Percentiles rank a stretch among this genome's conserved stretches.
Evolutionary conservation across 768 basidiomycete genomes (phyloP).

Genomic region (Cyathus striatus): DNA sequence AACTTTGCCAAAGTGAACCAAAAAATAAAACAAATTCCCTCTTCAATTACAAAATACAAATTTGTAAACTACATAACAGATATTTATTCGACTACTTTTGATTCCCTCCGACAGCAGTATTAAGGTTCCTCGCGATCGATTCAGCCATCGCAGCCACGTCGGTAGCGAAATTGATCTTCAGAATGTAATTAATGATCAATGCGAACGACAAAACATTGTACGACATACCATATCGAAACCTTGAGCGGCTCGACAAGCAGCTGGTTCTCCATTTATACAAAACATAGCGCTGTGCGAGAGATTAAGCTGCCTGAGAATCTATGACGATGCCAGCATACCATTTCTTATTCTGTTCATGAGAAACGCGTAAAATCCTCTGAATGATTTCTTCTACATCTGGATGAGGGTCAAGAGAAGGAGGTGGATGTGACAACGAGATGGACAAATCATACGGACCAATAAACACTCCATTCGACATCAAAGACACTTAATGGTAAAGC

Average conservation of each 20-base stretch:
- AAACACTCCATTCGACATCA: too few relatives aligned
- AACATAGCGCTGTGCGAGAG: conserved; percentile 34
- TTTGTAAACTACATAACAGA: not conserved
- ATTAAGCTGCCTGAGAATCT: not conserved
- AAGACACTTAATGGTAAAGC: too few relatives aligned
- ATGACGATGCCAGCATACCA: conserved; percentile 39
- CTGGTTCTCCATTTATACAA: conserved; percentile 40
- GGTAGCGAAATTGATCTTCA: not conserved
- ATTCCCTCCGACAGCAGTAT: not conserved
- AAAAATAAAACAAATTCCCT: not conserved
- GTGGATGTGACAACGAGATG: conserved; percentile 50
- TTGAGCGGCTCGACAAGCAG: conserved; percentile 36
- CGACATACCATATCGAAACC: conserved; percentile 47
- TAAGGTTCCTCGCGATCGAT: not conserved
- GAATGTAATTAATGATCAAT: not conserved
- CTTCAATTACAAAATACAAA: not conserved
- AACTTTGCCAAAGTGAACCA: not conserved
- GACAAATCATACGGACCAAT: conserved; percentile 71
- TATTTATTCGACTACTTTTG: not conserved
- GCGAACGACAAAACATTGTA: not conserved
- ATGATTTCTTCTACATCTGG: conserved; percentile 59
- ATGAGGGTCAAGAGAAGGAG: conserved; percentile 61
- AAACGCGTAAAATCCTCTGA: conserved; percentile 41
- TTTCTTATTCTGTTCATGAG: conserved; percentile 58
- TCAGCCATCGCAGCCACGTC: not conserved